phyloP scores from a whole-genome alignment of 2,329 filamentous ascomycete genomes.

The Alternaria tenuissima region DNA sequence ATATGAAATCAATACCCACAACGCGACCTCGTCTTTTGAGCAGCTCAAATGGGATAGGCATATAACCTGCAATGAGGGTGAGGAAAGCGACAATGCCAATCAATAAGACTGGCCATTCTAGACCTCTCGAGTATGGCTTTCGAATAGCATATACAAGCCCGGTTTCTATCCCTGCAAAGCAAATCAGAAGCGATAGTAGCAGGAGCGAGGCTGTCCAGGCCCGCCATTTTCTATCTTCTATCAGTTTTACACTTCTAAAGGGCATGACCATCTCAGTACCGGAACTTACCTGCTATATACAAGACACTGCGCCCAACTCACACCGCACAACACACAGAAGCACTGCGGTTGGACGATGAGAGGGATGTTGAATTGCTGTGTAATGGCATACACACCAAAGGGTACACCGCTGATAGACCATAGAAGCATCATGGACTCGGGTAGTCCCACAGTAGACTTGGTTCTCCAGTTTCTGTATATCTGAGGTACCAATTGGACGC shows the following conservation, averaged over 20 bases:
- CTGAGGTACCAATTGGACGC: conserved; percentile 53
- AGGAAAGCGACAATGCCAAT: conserved; percentile 65
- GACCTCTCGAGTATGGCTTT: conserved; percentile 61
- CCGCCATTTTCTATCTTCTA: conserved; percentile 47
- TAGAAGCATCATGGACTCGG: conserved; percentile 74
- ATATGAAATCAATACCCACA: conserved; percentile 65
- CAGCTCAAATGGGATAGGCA: conserved; percentile 67
- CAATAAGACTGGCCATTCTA: conserved; percentile 59
- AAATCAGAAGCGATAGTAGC: conserved; percentile 29
- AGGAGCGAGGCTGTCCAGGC: conserved; percentile 41
- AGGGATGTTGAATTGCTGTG: conserved; percentile 56
- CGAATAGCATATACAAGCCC: conserved; percentile 63
- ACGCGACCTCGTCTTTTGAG: conserved; percentile 67
- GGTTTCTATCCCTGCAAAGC: conserved; percentile 62
- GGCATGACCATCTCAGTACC: background rate
- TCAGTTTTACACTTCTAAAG: background rate
- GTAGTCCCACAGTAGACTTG: conserved; percentile 70
- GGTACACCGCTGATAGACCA: conserved; percentile 73
- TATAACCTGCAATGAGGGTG: conserved; percentile 61
- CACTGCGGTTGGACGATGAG: conserved; percentile 58
- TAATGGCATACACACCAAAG: conserved; percentile 67
- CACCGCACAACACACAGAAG: conserved; percentile 55
- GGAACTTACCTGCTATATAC: conserved; percentile 55
- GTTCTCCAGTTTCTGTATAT: conserved; percentile 72
- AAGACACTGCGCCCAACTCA: conserved; percentile 60